A percentile compares a stretch with the other conserved stretches of the same genome.
Evolutionary conservation across 768 basidiomycete genomes (phyloP).

Genomic region (Amanita pallidorosea): DNA sequence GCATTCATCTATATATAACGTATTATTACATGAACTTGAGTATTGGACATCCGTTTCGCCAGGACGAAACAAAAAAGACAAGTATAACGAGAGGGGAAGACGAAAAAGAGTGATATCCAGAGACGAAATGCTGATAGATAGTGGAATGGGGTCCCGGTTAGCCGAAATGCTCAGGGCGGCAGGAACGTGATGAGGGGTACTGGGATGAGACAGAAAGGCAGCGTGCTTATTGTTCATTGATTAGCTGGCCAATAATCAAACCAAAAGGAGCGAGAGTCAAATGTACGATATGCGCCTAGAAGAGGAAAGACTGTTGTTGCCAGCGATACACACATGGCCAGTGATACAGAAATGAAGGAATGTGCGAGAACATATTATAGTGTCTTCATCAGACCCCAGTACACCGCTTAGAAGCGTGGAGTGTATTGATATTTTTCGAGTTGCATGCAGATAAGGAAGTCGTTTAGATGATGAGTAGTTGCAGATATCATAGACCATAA

Average conservation of each 20-base stretch:
- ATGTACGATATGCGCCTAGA: conserved; percentile 5
- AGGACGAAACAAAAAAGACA: conserved; percentile 22
- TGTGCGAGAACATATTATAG: conserved; percentile 5
- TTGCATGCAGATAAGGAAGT: conserved; percentile 3
- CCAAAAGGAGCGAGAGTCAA: conserved; percentile 4
- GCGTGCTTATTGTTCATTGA: neutral
- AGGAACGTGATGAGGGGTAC: neutral
- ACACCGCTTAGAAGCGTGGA: neutral
- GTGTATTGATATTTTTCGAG: neutral
- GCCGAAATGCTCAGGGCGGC: neutral
- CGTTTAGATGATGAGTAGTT: conserved; percentile 1
- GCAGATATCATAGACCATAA: conserved; percentile 3
- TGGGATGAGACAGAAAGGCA: conserved; percentile 1
- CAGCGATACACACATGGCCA: conserved; percentile 8
- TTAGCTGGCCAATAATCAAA: conserved; percentile 2
- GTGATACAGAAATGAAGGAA: conserved; percentile 10
- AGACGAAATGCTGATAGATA: conserved; percentile 6
- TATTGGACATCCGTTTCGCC: conserved; percentile 18
- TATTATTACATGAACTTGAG: conserved; percentile 27
- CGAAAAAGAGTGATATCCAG: conserved; percentile 4
- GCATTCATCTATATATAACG: conserved; percentile 26
- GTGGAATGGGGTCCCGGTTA: neutral
- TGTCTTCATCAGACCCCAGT: neutral
- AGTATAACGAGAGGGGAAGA: conserved; percentile 17
- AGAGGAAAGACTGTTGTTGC: conserved; percentile 5